Percentiles rank a stretch among this genome's conserved stretches.
phyloP scores from a whole-genome alignment of 495 filamentous ascomycete genomes.

The Hyaloscypha variabilis region DNA sequence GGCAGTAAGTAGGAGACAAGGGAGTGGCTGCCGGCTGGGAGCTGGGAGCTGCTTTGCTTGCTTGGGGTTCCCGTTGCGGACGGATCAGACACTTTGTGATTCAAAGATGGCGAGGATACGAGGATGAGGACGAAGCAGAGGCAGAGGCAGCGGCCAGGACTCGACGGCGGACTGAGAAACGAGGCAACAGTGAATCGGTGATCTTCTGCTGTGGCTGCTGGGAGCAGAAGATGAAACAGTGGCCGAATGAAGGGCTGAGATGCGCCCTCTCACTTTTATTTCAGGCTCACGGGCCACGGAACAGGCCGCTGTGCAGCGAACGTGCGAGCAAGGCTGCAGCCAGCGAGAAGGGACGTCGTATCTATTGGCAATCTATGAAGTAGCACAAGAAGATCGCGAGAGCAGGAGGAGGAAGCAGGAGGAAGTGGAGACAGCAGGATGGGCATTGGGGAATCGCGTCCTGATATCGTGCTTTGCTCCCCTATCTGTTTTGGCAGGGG shows the following conservation, averaged over 20 bases:
- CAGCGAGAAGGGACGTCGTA: background rate
- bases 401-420: too few relatives aligned
- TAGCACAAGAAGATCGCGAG: background rate
- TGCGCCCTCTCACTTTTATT: background rate
- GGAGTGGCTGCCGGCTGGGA: too few relatives aligned
- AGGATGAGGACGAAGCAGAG: background rate
- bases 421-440: background rate
- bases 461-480: background rate
- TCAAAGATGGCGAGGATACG: background rate
- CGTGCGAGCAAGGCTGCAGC: background rate
- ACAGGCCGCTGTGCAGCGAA: background rate
- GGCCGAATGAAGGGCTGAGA: background rate
- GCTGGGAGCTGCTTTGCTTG: too few relatives aligned
- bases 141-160: background rate
- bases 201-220: too few relatives aligned
- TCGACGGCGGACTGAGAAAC: background rate
- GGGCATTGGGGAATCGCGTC: background rate
- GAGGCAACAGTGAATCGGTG: background rate
- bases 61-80: background rate
- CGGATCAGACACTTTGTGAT: conserved; percentile 7
- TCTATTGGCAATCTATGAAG: background rate
- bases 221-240: too few relatives aligned
- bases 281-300: background rate
- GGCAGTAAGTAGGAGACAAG: background rate
- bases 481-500: background rate